These are phyloP conservation scores for Coemansia sp. DNA, from an alignment of 192 early-diverging fungal species.

Conservation along the genomic window DNA sequence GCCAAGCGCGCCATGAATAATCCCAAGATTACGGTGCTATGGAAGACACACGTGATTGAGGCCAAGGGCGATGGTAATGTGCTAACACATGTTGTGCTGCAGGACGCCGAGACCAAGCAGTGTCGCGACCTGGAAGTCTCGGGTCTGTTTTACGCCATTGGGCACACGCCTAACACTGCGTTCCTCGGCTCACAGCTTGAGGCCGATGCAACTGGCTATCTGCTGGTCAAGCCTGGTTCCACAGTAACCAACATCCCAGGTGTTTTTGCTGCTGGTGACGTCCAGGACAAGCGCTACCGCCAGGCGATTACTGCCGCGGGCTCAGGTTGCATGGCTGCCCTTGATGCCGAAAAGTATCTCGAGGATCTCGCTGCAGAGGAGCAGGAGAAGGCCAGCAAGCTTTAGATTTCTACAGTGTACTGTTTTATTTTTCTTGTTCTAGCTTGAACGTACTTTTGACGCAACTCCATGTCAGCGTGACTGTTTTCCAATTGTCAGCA, in stretches of 20 bases:
- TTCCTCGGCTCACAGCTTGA: conserved; percentile 75
- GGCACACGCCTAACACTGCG: conserved; percentile 85
- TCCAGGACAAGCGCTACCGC: conserved; percentile 94
- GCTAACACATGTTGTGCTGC: conserved; percentile 68
- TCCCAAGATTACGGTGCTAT: conserved; percentile 91
- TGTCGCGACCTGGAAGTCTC: conserved; percentile 68
- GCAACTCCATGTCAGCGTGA: conserved; percentile 4
- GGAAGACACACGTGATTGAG: conserved; percentile 83
- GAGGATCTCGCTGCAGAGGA: conserved; percentile 64
- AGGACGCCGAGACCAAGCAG: conserved; percentile 76
- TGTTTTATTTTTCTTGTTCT: background rate
- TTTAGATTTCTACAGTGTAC: conserved; percentile 6
- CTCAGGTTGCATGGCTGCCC: conserved; percentile 95
- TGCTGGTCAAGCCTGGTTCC: conserved; percentile 74
- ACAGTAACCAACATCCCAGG: conserved; percentile 85
- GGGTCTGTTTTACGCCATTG: conserved; percentile 98
- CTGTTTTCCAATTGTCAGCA: background rate
- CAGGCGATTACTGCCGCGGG: conserved; percentile 98
- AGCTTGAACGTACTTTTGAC: background rate
- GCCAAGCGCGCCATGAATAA: conserved; percentile 78
- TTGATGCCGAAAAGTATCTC: conserved; percentile 95
- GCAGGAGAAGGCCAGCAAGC: conserved; percentile 47
- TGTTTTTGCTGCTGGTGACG: conserved; percentile 97
- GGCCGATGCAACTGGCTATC: conserved; percentile 87
- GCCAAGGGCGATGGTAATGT: conserved; percentile 84